Base-by-base conservation (phyloP, 345 rosid species). In the Adansonia digitata region DNA sequence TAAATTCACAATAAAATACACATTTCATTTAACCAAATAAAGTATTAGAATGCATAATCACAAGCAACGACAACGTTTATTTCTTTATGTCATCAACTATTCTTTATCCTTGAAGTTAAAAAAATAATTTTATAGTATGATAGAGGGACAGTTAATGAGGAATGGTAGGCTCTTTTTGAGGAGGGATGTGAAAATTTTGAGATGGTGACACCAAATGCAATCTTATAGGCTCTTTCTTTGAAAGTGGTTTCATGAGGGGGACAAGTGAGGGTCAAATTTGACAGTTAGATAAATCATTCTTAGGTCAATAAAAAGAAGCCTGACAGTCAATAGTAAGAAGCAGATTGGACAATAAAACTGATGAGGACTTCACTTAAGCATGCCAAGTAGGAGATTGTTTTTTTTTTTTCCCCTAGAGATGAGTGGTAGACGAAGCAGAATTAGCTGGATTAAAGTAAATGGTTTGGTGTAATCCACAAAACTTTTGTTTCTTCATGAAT, bases 181-280 rank as follows among this genome's bases (percentile, higher is more conserved):
- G 46, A 42, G 46, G 11, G 8, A 42, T 42, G 8, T 42, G 11
- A 13, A 13, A 42, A 42, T 45, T 51, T 74, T 60, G 43, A 63
- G 74, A 76, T 27, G 17, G 59, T 66, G 79, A 75, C 77, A 64
- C 59, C 65, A 18, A 34, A 4, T 46, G 31, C 39, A 20, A 70
- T 68, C 42, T 31, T 52, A 31, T 66, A 69, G 77, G 69, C 70
- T 75, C 73, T 67, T 62, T 77, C 65, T 69, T 72, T 57, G 56
- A 71, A 65, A 75, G n/a, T 70, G 69, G 69, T 73, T 63, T 39
- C 46, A 68, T 46, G 74, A 75, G 68, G 77, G 27, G 86, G 85
- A 77, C 84, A 76, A 22, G 49, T 10, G 55, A 73, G 37, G 65
- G 64, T 27, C 65, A 65, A 62, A 34, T 59, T 72, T 80, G 80